Conservation (phyloP, 1,284 basidiomycete species). For the Phlebopus sp. region DNA sequence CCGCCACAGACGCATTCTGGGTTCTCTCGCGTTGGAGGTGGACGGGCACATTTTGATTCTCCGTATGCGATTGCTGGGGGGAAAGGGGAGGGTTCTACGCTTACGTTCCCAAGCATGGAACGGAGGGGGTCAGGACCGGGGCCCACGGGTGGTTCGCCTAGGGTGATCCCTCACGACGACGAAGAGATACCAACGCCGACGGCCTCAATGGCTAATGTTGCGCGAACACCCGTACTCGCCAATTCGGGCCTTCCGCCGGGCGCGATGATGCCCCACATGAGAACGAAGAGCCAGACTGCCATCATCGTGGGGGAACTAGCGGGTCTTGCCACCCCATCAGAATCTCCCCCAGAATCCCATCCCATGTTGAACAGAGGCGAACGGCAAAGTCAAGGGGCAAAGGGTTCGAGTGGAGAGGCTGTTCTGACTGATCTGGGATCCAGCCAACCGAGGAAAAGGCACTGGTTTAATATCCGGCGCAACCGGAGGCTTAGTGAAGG, state of each 20-base stretch:
- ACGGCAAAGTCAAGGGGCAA: neutral
- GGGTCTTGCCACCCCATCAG: constrained; percentile 12
- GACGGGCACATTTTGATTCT: constrained; percentile 71
- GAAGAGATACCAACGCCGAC: constrained; percentile 51
- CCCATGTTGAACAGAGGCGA: constrained; percentile 18
- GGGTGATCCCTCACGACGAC: constrained; percentile 20
- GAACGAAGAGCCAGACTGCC: constrained; percentile 78
- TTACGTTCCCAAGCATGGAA: constrained; percentile 65
- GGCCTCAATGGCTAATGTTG: constrained; percentile 48
- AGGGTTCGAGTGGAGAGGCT: constrained; percentile 15
- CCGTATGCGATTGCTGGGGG: constrained; percentile 67
- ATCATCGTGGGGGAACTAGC: constrained; percentile 47
- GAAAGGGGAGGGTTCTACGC: constrained; percentile 42
- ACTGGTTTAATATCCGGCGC: constrained; percentile 65
- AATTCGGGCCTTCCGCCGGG: constrained; percentile 52
- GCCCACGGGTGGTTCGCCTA: constrained; percentile 22
- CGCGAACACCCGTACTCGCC: constrained; percentile 37
- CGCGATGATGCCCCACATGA: constrained; percentile 58
- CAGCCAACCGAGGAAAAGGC: constrained; percentile 53
- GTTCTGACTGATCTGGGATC: constrained; percentile 37
- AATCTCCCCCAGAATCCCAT: constrained; percentile 16
- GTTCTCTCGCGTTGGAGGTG: constrained; percentile 76
- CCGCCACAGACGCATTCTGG: constrained; percentile 49
- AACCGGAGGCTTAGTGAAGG: constrained; percentile 61
- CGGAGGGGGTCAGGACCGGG: constrained; percentile 33